Evolutionary conservation across 768 basidiomycete species (phyloP).

Genomic region (Hygrophoropsis aurantiaca): DNA sequence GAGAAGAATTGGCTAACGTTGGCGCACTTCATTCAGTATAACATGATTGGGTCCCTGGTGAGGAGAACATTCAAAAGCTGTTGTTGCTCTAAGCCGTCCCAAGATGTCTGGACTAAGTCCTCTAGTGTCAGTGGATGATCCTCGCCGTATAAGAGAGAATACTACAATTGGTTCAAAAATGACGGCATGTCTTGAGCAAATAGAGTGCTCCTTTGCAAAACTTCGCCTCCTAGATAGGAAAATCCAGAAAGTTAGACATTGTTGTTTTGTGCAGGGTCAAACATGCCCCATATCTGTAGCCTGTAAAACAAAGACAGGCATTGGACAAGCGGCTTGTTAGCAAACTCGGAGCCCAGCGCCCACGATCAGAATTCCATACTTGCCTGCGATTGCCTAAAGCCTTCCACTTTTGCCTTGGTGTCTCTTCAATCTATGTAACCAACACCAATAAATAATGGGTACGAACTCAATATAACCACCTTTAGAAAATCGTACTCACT

Average conservation of each 20-base stretch:
- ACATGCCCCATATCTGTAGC: slow-evolving; percentile 71
- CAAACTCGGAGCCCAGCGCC: background rate
- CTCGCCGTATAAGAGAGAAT: slow-evolving; percentile 2
- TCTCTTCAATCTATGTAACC: slow-evolving; percentile 79
- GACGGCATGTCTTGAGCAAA: slow-evolving; percentile 68
- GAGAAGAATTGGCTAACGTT: no score
- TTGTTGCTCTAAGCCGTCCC: slow-evolving; percentile 61
- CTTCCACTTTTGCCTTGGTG: slow-evolving; percentile 84
- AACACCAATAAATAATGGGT: slow-evolving; percentile 6
- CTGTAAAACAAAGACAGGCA: slow-evolving; percentile 34
- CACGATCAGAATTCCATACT: slow-evolving; percentile 26
- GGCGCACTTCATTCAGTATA: slow-evolving; percentile 77
- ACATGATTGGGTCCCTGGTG: slow-evolving; percentile 82
- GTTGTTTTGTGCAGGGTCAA: background rate
- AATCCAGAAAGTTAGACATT: slow-evolving; percentile 8
- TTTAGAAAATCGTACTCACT: slow-evolving; percentile 37
- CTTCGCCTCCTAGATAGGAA: slow-evolving; percentile 61
- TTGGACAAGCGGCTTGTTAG: background rate
- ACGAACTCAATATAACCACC: slow-evolving; percentile 1
- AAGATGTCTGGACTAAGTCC: slow-evolving; percentile 76
- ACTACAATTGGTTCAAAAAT: slow-evolving; percentile 70
- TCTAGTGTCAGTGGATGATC: slow-evolving; percentile 8
- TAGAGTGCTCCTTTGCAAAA: slow-evolving; percentile 66
- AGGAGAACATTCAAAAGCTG: slow-evolving; percentile 61
- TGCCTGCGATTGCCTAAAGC: slow-evolving; percentile 68